These are phyloP conservation scores for Eutrema japonicum DNA, from an alignment of 345 rosid species.

Conservation along the genomic window DNA sequence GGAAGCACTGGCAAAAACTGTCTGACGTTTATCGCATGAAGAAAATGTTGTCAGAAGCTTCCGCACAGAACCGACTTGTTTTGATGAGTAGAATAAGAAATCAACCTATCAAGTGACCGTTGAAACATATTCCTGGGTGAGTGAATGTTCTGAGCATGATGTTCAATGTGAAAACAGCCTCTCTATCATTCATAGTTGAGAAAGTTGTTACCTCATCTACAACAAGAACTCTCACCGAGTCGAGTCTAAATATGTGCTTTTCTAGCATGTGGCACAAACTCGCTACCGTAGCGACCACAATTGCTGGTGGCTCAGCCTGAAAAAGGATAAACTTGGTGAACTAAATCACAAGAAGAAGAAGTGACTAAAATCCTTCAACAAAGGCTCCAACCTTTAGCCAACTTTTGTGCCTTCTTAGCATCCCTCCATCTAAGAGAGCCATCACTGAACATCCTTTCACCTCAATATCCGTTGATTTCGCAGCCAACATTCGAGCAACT, in stretches of 20 bases:
- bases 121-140: slow-evolving; percentile 5
- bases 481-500: slow-evolving; percentile 81
- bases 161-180: slow-evolving; percentile 7
- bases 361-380: background rate
- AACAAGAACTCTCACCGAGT: slow-evolving; percentile 69
- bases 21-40: slow-evolving; percentile 75
- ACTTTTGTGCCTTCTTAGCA: slow-evolving; percentile 80
- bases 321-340: slow-evolving; percentile 24
- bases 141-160: slow-evolving; percentile 3
- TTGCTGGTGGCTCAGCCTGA: slow-evolving; percentile 95
- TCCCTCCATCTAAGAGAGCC: slow-evolving; percentile 93
- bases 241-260: slow-evolving; percentile 73
- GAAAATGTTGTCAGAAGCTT: slow-evolving; percentile 81
- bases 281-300: slow-evolving; percentile 83
- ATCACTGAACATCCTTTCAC: slow-evolving; percentile 68
- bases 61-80: slow-evolving; percentile 75
- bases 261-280: slow-evolving; percentile 89
- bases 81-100: slow-evolving; percentile 86
- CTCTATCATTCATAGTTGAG: slow-evolving; percentile 5
- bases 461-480: slow-evolving; percentile 54
- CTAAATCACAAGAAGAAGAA: slow-evolving; percentile 22
- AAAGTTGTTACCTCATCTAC: slow-evolving; percentile 74
- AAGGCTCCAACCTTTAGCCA: slow-evolving; percentile 74
- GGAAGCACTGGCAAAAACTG: slow-evolving; percentile 93
- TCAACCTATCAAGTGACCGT: slow-evolving; percentile 67